These are phyloP conservation scores for Lasiodiplodia sp. DNA, from an alignment of 2,329 filamentous ascomycete species.

Conservation along the genomic window DNA sequence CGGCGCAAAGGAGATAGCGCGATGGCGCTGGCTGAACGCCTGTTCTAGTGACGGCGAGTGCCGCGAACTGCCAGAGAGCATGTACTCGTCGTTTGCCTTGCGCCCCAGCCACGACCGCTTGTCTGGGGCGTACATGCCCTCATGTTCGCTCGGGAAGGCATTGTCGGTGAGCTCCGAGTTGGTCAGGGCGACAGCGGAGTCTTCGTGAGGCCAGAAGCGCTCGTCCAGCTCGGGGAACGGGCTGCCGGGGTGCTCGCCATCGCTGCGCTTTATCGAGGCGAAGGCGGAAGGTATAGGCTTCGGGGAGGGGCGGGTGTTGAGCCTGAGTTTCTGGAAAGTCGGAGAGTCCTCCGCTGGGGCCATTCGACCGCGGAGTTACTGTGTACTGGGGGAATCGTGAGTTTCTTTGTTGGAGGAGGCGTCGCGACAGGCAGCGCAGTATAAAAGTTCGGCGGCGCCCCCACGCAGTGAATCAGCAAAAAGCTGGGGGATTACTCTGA, in stretches of 20 bases:
- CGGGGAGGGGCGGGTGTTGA: constrained; percentile 46
- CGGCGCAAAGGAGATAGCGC: constrained; percentile 51
- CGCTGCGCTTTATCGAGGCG: constrained; percentile 39
- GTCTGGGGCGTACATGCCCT: constrained; percentile 32
- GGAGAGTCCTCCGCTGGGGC: constrained; percentile 50
- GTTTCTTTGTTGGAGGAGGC: constrained; percentile 40
- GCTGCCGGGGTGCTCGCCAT: constrained; percentile 33
- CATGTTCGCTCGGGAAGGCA: constrained; percentile 33
- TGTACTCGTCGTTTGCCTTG: constrained; percentile 31
- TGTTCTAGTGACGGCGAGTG: constrained; percentile 24
- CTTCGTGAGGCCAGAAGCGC: constrained; percentile 38
- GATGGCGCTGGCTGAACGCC: constrained; percentile 43
- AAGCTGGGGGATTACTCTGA: constrained; percentile 27
- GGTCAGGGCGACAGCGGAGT: constrained; percentile 36
- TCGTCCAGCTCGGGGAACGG: constrained; percentile 23
- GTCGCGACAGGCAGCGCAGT: constrained; percentile 35
- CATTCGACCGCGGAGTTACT: constrained; percentile 40
- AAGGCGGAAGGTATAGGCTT: constrained; percentile 48
- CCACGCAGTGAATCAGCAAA: constrained; percentile 26
- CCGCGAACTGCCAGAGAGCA: constrained; percentile 1
- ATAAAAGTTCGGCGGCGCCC: constrained; percentile 32
- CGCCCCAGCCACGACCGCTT: constrained; percentile 34
- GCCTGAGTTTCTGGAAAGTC: constrained; percentile 51
- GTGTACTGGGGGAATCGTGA: background rate
- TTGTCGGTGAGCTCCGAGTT: constrained; percentile 35